These are phyloP conservation scores for Diphasiastrum complanatum DNA, from an alignment of 83 land plant species.

Conservation along the genomic window DNA sequence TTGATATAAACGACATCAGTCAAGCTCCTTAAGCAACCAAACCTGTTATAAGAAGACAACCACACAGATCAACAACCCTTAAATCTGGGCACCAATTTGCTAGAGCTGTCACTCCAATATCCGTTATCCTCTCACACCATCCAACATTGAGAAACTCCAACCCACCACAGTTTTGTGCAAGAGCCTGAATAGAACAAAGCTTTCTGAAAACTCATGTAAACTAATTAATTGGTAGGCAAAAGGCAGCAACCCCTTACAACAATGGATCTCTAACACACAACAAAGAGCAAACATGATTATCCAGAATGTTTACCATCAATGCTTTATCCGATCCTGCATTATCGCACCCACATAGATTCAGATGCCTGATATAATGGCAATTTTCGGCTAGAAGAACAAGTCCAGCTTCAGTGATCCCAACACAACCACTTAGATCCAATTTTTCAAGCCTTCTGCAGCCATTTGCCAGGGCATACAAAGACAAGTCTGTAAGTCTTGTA, in stretches of 20 bases:
- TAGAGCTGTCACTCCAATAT: slow-evolving; percentile 72
- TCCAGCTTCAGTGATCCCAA: slow-evolving; percentile 59
- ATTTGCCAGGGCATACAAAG: slow-evolving; percentile 66
- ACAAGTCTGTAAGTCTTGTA: slow-evolving; percentile 59
- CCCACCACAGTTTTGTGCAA: slow-evolving; percentile 58
- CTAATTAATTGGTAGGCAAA: background rate
- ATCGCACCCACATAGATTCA: slow-evolving; percentile 89
- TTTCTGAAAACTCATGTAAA: slow-evolving; percentile 7
- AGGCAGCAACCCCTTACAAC: background rate
- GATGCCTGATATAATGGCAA: slow-evolving; percentile 47
- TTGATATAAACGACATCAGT: background rate
- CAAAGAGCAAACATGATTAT: background rate
- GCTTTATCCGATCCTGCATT: slow-evolving; percentile 72
- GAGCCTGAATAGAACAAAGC: slow-evolving; percentile 51
- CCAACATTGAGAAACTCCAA: slow-evolving; percentile 76
- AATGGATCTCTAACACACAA: background rate
- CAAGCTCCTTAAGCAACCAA: no score
- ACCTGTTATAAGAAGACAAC: slow-evolving; percentile 90
- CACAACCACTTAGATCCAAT: slow-evolving; percentile 87
- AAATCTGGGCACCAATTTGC: slow-evolving; percentile 83
- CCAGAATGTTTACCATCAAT: slow-evolving; percentile 44
- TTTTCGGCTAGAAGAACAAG: slow-evolving; percentile 50
- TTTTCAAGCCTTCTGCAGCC: slow-evolving; percentile 70
- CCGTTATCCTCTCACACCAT: slow-evolving; percentile 89
- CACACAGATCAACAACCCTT: slow-evolving; percentile 77